phyloP scores from a whole-genome alignment of 2,329 filamentous ascomycete genomes.

The Alternaria consortialis region DNA sequence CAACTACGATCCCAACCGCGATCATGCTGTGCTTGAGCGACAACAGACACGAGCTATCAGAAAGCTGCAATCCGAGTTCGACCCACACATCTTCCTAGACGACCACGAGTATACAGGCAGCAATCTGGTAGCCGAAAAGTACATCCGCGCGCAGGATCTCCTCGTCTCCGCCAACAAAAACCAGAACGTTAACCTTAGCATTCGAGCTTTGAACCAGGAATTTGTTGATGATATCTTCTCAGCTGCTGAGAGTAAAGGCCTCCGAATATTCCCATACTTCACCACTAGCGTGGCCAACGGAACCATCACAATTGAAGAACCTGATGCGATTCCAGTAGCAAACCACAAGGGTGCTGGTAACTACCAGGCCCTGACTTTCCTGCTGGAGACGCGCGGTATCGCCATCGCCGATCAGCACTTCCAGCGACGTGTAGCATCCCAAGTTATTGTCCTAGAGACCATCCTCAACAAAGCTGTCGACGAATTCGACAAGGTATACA shows the following conservation, averaged over 20 bases:
- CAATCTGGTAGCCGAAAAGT: constrained; percentile 17
- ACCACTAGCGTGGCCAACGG: constrained; percentile 28
- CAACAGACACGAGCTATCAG: constrained; percentile 38
- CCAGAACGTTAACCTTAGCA: constrained; percentile 36
- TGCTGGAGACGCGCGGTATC: constrained; percentile 39
- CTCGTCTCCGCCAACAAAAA: constrained; percentile 43
- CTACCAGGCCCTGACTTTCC: constrained; percentile 36
- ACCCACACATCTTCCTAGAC: constrained; percentile 39
- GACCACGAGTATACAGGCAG: constrained; percentile 39
- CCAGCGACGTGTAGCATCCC: constrained; percentile 33
- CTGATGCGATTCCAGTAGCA: constrained; percentile 36
- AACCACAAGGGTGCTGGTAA: constrained; percentile 41
- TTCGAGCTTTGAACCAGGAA: constrained; percentile 39
- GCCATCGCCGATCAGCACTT: constrained; percentile 41
- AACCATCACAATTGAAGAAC: constrained; percentile 34
- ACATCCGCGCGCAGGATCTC: constrained; percentile 36
- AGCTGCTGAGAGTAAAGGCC: constrained; percentile 4
- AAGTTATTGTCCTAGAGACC: constrained; percentile 32
- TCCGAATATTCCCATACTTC: constrained; percentile 39
- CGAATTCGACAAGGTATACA: not conserved
- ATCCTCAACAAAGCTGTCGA: constrained; percentile 15
- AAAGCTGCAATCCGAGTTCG: constrained; percentile 28
- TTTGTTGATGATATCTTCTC: constrained; percentile 35
- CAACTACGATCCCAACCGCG: constrained; percentile 41
- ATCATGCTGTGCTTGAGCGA: constrained; percentile 38